Conservation (phyloP, 2,329 filamentous ascomycete species). For the Sclerotinia subarctica region DNA sequence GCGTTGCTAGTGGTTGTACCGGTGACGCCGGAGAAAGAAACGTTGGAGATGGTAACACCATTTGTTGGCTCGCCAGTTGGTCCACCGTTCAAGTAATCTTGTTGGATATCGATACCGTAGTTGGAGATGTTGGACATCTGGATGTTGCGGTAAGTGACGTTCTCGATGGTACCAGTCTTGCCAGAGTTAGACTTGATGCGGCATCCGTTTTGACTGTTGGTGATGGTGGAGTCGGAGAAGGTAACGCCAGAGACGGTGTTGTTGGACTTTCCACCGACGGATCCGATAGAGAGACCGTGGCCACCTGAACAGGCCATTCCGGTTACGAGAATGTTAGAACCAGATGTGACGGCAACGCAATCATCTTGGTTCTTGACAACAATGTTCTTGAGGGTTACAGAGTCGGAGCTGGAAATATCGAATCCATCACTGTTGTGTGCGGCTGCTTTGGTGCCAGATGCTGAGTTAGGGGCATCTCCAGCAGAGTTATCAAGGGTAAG, state of each 20-base stretch:
- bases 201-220: constrained; percentile 51
- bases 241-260: constrained; percentile 53
- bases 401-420: constrained; percentile 47
- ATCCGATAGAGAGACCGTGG: constrained; percentile 54
- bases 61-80: constrained; percentile 31
- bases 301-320: constrained; percentile 34
- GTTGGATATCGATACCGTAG: constrained; percentile 52
- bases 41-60: constrained; percentile 49
- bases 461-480: constrained; percentile 42
- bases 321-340: constrained; percentile 40
- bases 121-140: constrained; percentile 46
- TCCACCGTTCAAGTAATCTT: constrained; percentile 46
- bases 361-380: constrained; percentile 58
- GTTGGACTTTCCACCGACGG: constrained; percentile 52
- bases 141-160: constrained; percentile 53
- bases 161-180: constrained; percentile 43
- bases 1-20: constrained; percentile 42
- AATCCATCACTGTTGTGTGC: constrained; percentile 56
- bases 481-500: constrained; percentile 57
- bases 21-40: constrained; percentile 45
- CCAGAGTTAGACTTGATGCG: constrained; percentile 41
- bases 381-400: constrained; percentile 49
- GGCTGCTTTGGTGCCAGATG: constrained; percentile 18
- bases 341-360: constrained; percentile 57
- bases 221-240: constrained; percentile 48